phyloP scores from a whole-genome alignment of 257 asterid genomes.

The Phtheirospermum japonicum region DNA sequence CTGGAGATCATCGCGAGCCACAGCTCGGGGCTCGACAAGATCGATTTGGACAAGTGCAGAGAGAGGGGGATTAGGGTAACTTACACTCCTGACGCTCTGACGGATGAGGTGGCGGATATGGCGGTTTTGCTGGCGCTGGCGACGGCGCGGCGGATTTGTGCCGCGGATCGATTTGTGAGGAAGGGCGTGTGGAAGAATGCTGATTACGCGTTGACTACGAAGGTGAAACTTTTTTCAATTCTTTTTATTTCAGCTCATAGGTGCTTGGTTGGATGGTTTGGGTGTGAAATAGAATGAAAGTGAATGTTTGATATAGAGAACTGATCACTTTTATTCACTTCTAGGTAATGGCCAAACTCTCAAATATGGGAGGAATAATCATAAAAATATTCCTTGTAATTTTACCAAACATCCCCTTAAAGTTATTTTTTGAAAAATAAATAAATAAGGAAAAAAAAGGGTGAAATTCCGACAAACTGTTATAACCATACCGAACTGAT shows the following conservation, averaged over 20 bases:
- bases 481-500: no score
- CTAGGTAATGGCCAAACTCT: no score
- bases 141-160: neutral
- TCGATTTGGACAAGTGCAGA: slow-evolving; percentile 42
- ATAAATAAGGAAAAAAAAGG: no score
- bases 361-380: no score
- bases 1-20: slow-evolving; percentile 46
- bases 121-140: slow-evolving; percentile 34
- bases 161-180: slow-evolving; percentile 4
- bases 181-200: neutral
- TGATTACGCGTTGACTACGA: neutral
- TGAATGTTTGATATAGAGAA: no score
- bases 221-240: neutral
- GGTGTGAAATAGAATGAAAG: no score
- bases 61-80: slow-evolving; percentile 49
- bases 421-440: no score
- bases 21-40: slow-evolving; percentile 47
- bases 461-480: no score
- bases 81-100: slow-evolving; percentile 41
- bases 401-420: no score
- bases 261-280: no score
- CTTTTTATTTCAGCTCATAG: neutral
- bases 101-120: slow-evolving; percentile 50
- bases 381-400: no score
- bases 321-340: no score